phyloP scores from a whole-genome alignment of 2,329 filamentous ascomycete species.

The Hypoxylon sp. region DNA sequence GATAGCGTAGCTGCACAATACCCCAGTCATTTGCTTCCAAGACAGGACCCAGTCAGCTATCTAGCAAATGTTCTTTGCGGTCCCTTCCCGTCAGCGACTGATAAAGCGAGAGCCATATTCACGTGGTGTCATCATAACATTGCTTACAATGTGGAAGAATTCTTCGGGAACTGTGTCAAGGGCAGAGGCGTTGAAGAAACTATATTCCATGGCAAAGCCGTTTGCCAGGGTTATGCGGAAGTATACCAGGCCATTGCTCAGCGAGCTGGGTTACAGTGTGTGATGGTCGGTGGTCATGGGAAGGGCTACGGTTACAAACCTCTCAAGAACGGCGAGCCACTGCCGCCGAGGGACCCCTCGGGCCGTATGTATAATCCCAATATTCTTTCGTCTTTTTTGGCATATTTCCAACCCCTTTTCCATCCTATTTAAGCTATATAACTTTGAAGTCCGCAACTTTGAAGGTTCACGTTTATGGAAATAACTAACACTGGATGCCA shows the following conservation, averaged over 20 bases:
- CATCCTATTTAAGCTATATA: neutral
- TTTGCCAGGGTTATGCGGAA: conserved; percentile 92
- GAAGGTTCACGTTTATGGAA: neutral
- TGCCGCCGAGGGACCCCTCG: conserved; percentile 73
- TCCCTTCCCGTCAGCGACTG: conserved; percentile 84
- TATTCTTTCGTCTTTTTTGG: neutral
- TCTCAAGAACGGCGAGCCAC: conserved; percentile 72
- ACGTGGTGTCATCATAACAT: conserved; percentile 97
- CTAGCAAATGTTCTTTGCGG: conserved; percentile 83
- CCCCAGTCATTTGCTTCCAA: conserved; percentile 79
- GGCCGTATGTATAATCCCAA: conserved; percentile 60
- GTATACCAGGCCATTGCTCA: conserved; percentile 84
- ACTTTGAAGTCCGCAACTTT: too few species aligned
- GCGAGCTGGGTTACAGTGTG: conserved; percentile 82
- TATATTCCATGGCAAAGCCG: conserved; percentile 82
- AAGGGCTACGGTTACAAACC: conserved; percentile 84
- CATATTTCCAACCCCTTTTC: neutral
- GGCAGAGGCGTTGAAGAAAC: conserved; percentile 79
- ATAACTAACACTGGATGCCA: conserved; percentile 12
- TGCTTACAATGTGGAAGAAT: conserved; percentile 83
- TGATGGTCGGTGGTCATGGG: conserved; percentile 83
- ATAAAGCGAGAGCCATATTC: conserved; percentile 94
- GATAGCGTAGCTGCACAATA: conserved; percentile 84
- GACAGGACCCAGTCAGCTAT: conserved; percentile 75
- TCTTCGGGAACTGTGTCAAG: conserved; percentile 80